Evolutionary conservation across 495 filamentous ascomycete species (phyloP).

Genomic region (Thozetella sp.): DNA sequence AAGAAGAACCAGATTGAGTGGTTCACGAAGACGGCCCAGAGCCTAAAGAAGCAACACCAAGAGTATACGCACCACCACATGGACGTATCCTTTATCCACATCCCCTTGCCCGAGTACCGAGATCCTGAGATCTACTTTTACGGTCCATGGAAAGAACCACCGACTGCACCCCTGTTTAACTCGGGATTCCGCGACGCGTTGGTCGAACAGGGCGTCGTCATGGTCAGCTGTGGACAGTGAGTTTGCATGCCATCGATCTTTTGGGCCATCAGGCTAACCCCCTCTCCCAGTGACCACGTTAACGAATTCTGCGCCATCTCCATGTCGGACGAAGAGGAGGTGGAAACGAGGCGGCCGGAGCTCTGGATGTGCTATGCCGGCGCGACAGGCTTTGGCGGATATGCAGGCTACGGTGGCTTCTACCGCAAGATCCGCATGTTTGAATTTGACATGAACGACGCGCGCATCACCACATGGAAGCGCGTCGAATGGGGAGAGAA

Average conservation of each 20-base stretch:
- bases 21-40: conserved; percentile 78
- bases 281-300: conserved; percentile 71
- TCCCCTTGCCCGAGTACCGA: conserved; percentile 88
- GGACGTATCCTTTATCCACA: conserved; percentile 97
- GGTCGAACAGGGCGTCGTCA: conserved; percentile 77
- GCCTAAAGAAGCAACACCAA: conserved; percentile 67
- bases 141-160: conserved; percentile 73
- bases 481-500: conserved; percentile 80
- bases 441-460: conserved; percentile 89
- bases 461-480: conserved; percentile 88
- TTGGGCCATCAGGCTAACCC: conserved; percentile 7
- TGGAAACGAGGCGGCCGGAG: conserved; percentile 51
- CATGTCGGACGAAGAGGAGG: conserved; percentile 38
- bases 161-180: conserved; percentile 88
- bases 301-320: conserved; percentile 92
- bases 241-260: conserved; percentile 25
- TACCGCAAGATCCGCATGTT: conserved; percentile 84
- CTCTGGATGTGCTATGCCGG: conserved; percentile 99
- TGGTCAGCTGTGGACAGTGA: conserved; percentile 91
- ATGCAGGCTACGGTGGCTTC: conserved; percentile 86
- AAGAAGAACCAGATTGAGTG: conserved; percentile 92
- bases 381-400: conserved; percentile 87
- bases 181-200: conserved; percentile 85
- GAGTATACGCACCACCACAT: conserved; percentile 91
- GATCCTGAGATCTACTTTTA: conserved; percentile 41